Percentiles rank a stretch among this genome's conserved stretches.
These are phyloP conservation scores for Umbelopsis isabellina DNA, from an alignment of 192 early-diverging fungal species.

Conservation along the genomic window DNA sequence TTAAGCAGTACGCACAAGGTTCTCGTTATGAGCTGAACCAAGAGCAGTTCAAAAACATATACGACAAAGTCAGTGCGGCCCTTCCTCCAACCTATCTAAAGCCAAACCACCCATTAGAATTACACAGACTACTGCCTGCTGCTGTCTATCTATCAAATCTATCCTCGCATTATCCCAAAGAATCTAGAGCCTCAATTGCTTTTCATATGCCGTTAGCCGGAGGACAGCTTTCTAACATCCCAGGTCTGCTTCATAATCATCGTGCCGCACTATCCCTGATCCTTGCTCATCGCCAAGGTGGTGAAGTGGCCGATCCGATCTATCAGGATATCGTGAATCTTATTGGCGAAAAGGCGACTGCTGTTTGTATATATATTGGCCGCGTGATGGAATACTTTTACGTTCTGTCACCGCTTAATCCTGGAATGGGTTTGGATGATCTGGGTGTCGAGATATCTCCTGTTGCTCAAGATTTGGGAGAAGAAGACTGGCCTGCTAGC, in stretches of 20 bases:
- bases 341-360: slow-evolving; percentile 40
- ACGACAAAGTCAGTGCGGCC: slow-evolving; percentile 25
- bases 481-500: neutral
- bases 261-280: slow-evolving; percentile 54
- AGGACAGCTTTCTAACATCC: slow-evolving; percentile 53
- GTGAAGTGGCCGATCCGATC: slow-evolving; percentile 48
- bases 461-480: neutral
- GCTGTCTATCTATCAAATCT: slow-evolving; percentile 51
- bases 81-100: slow-evolving; percentile 37
- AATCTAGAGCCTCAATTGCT: slow-evolving; percentile 54
- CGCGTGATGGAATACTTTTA: slow-evolving; percentile 39
- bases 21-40: slow-evolving; percentile 33
- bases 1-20: slow-evolving; percentile 39
- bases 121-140: slow-evolving; percentile 48
- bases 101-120: slow-evolving; percentile 25
- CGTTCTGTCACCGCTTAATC: slow-evolving; percentile 32
- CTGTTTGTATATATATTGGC: slow-evolving; percentile 52
- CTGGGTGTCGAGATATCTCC: slow-evolving; percentile 19
- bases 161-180: slow-evolving; percentile 52
- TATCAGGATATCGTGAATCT: slow-evolving; percentile 45
- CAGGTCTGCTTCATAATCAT: slow-evolving; percentile 53
- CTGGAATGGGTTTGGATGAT: slow-evolving; percentile 28
- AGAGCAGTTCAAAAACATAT: slow-evolving; percentile 34
- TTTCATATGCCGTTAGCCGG: slow-evolving; percentile 55
- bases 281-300: slow-evolving; percentile 52